phyloP scores from a whole-genome alignment of 345 rosid genomes.

The Dipteronia dyeriana region DNA sequence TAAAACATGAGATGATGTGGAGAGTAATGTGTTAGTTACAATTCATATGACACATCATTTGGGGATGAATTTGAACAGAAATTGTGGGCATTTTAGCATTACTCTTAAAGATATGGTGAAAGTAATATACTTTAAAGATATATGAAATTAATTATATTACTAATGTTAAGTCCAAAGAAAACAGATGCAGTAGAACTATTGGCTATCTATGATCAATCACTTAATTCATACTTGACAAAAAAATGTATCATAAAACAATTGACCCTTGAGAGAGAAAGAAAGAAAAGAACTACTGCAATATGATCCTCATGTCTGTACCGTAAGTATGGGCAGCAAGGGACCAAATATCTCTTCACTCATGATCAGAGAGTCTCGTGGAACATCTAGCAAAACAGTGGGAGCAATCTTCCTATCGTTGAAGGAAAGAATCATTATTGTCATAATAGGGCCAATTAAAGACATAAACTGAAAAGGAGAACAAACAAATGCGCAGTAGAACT shows the following conservation, averaged over 20 bases:
- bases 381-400: constrained; percentile 90
- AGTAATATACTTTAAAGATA: not conserved
- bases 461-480: not conserved
- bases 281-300: not conserved
- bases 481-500: constrained; percentile 32
- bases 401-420: constrained; percentile 60
- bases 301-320: constrained; percentile 37
- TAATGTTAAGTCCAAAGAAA: not conserved
- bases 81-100: too few relatives aligned
- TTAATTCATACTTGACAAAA: not conserved
- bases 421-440: constrained; percentile 7
- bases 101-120: too few relatives aligned
- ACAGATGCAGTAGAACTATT: not conserved
- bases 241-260: constrained; percentile 3
- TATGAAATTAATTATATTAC: not conserved
- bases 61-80: too few relatives aligned
- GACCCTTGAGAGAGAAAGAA: not conserved
- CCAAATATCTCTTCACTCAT: constrained; percentile 97
- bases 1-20: too few relatives aligned
- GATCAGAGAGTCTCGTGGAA: constrained; percentile 68
- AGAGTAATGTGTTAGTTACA: too few relatives aligned
- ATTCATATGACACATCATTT: too few relatives aligned
- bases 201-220: not conserved
- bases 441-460: constrained; percentile 1
- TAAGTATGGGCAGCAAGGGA: constrained; percentile 86